These are phyloP conservation scores for Castanea sativa DNA, from an alignment of 306 rosid species.

Conservation along the genomic window DNA sequence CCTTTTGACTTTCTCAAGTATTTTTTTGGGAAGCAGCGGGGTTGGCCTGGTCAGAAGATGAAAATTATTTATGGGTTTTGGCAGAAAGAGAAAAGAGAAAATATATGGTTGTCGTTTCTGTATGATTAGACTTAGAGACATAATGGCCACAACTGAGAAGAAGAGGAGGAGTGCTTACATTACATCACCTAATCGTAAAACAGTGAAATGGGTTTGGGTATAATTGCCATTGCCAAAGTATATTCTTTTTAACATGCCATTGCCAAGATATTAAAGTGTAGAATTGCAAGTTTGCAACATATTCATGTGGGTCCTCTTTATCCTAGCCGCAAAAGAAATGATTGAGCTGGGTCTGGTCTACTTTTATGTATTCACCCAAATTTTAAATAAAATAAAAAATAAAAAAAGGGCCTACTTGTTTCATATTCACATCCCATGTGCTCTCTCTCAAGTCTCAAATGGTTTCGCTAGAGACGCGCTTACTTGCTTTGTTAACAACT, in stretches of 20 bases:
- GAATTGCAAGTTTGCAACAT: background rate
- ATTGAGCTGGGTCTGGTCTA: conserved; percentile 21
- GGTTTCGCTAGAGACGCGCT: too few relatives aligned
- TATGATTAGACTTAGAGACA: conserved; percentile 22
- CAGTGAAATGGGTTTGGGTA: background rate
- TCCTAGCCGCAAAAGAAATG: conserved; percentile 25
- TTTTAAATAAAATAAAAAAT: too few relatives aligned
- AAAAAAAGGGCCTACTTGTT: background rate
- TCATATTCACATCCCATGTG: conserved; percentile 12
- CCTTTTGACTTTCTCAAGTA: too few relatives aligned
- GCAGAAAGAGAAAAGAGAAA: too few relatives aligned
- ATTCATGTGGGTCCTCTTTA: conserved; percentile 5
- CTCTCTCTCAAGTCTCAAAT: background rate
- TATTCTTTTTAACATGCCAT: conserved; percentile 12
- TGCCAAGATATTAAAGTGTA: background rate
- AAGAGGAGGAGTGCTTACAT: background rate
- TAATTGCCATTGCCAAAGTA: conserved; percentile 28
- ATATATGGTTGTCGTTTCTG: background rate
- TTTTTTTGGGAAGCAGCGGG: too few relatives aligned
- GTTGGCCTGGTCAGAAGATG: too few relatives aligned
- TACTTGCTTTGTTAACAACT: too few relatives aligned
- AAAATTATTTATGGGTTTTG: too few relatives aligned
- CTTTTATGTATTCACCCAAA: too few relatives aligned
- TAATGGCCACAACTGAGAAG: background rate
- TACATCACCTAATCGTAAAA: background rate